Evolutionary conservation across 805 yeast genomes (phyloP), one percentile per base, ranked within the genome.

Genomic region (Metschnikowia koreensis): DNA sequence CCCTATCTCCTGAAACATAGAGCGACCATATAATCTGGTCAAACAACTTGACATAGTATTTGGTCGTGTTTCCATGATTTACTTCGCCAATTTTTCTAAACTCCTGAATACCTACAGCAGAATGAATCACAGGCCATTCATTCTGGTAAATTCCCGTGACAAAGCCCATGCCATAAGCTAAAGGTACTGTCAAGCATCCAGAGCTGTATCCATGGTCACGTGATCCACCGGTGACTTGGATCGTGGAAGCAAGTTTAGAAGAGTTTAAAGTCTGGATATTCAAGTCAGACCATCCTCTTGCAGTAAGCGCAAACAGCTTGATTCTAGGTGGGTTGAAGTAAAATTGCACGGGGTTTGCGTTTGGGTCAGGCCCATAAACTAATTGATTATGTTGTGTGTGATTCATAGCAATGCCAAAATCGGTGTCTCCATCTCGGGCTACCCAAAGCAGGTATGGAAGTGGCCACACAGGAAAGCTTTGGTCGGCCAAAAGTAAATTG

Each of bases 101-200:
- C 16, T 71, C 70, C 54, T 77, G 80, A 48, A 87, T 73, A 0
- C 96, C 96, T 28, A 87, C 86, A 29, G 76, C 78, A 26, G 88
- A 81, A n/a, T 77, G 75, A 27, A 87, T 57, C 50, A 56, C 56
- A 68, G 67, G 66, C 41, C 43, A 43, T 9, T 59, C 56, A 34
- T 58, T 58, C 22, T 57, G 54, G 49, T 62, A 64, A 15, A 77
- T 67, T 28, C 84, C 89, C 33, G 96, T 86, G 13, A 88, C 81
- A 55, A 88, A 83, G 7, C 97, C 97, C 81, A 79, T 77, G 49
- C 97, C 97, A 66, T 87, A 92, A 6, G 86, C 87, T 49, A 87
- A 62, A 4, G 93, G 92, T 38, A 80, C 64, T 34, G 71, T 71
- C 47, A 84, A 63, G 34, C 69, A 74, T 43, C 81, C 81, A 13